A percentile compares a stretch with the other conserved stretches of the same genome.
These are phyloP conservation scores for Iberis pinnata DNA, from an alignment of 345 rosid species.

Conservation along the genomic window DNA sequence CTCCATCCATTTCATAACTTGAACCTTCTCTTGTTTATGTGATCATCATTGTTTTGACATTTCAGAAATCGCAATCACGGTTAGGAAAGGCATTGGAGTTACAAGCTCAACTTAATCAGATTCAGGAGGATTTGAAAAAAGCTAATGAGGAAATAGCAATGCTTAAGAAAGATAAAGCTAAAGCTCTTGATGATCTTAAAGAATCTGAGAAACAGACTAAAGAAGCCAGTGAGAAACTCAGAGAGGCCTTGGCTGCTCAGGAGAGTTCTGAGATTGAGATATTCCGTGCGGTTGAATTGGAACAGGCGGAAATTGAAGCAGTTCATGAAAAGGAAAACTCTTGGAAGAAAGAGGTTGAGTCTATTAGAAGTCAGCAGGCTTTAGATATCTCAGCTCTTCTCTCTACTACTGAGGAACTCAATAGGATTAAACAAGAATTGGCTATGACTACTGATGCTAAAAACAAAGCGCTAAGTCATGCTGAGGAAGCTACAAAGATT, in stretches of 20 bases:
- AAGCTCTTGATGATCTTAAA: slow-evolving; percentile 64
- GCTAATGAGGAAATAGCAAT: slow-evolving; percentile 58
- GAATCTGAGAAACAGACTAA: slow-evolving; percentile 52
- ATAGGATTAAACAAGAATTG: slow-evolving; percentile 60
- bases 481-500: slow-evolving; percentile 84
- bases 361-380: slow-evolving; percentile 74
- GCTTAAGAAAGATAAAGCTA: slow-evolving; percentile 72
- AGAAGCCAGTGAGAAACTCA: slow-evolving; percentile 68
- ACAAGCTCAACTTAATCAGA: slow-evolving; percentile 53
- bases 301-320: slow-evolving; percentile 78
- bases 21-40: neutral
- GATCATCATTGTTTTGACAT: neutral
- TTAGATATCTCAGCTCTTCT: slow-evolving; percentile 70
- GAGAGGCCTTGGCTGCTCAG: slow-evolving; percentile 77
- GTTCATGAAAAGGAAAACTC: slow-evolving; percentile 69
- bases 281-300: slow-evolving; percentile 78
- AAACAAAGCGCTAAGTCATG: slow-evolving; percentile 79
- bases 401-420: slow-evolving; percentile 70
- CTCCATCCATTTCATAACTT: neutral
- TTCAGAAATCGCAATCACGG: slow-evolving; percentile 56
- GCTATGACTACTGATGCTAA: slow-evolving; percentile 74
- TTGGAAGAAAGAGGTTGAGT: slow-evolving; percentile 74
- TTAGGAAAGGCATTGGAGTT: slow-evolving; percentile 53
- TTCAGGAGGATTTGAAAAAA: slow-evolving; percentile 73
- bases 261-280: slow-evolving; percentile 83